phyloP scores from a whole-genome alignment of 2,329 filamentous ascomycete species.

The Apiospora phragmitis region DNA sequence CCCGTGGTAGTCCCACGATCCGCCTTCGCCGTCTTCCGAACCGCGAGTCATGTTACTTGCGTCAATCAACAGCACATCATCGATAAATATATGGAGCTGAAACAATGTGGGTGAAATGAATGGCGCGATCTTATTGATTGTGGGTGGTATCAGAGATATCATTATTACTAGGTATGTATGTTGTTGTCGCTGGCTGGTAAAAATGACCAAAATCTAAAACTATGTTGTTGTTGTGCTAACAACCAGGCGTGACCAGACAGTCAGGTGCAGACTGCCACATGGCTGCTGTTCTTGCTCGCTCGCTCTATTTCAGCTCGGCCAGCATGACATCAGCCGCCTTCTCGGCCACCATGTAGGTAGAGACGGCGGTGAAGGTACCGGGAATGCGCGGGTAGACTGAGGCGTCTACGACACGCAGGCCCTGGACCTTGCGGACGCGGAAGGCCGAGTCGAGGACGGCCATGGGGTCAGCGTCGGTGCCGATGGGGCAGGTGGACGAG shows the following conservation, averaged over 20 bases:
- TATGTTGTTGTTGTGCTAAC: not conserved
- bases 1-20: not conserved
- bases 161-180: not conserved
- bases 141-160: not conserved
- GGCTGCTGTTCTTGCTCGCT: not conserved
- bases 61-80: not conserved
- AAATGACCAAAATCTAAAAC: not conserved
- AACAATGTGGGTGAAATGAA: not conserved
- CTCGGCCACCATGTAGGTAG: slow-evolving; percentile 54
- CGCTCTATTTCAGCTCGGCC: not conserved
- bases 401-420: slow-evolving; percentile 57
- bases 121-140: not conserved
- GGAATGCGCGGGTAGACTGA: slow-evolving; percentile 47
- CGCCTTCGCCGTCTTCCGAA: not conserved
- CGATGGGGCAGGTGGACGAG: slow-evolving; percentile 53
- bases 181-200: not conserved
- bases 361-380: slow-evolving; percentile 42
- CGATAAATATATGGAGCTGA: not conserved
- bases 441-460: slow-evolving; percentile 56
- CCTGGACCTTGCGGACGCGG: slow-evolving; percentile 49
- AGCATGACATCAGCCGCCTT: slow-evolving; percentile 57
- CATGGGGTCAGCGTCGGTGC: slow-evolving; percentile 48
- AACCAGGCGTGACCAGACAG: not conserved
- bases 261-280: too few relatives aligned
- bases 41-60: not conserved